Evolutionary conservation across 805 yeast species (phyloP), one percentile per base, ranked within the genome.

Genomic region (Sporopachydermia quercuum): DNA sequence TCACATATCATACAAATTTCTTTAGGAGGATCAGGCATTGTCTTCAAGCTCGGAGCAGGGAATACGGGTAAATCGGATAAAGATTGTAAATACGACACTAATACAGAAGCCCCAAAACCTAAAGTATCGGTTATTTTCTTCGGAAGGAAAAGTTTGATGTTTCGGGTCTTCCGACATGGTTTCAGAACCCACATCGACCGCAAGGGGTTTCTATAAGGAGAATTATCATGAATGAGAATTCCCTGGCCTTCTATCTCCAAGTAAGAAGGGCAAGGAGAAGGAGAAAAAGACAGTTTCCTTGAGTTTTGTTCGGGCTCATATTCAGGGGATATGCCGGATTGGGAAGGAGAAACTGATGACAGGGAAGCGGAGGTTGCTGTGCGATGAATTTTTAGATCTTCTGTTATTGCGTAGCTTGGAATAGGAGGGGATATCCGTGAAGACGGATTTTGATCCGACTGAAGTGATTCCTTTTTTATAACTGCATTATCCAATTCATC

Each of bases 221-320:
- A 60, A 2, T 65, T 56, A 51, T 78, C 81, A 46, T 75, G 80
- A 5, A 91, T 78, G 15, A 89, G 56, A 5, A 91, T 78, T 2
- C 98, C 98, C 52, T 89, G 96, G 1, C 96, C 97, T 56, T 89
- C 97, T 34, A 87, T 61, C 47, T 83, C 89, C 5, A 78, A n/a
- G 38, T 14, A 14, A n/a, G 38, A 19, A 11, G 34, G 18, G 35
- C 16, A 14, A 16, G 8, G 15, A 15, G 11, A 8, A 5, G 36
- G 15, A 15, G 36, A 15, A 8, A 14, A 6, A 34, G 36, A 14
- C 16, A 34, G n/a, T n/a, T n/a, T n/a, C 5, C 11, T 27, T 6
- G 4, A 11, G 16, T 17, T 37, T 37, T 14, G 15, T 8, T 17
- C 14, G n/a, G 13, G 5, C 5, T 40, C 36, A 15, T 16, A 30